Evolutionary conservation across 495 filamentous ascomycete genomes (phyloP).

Genomic region (Penicillium roqueforti): DNA sequence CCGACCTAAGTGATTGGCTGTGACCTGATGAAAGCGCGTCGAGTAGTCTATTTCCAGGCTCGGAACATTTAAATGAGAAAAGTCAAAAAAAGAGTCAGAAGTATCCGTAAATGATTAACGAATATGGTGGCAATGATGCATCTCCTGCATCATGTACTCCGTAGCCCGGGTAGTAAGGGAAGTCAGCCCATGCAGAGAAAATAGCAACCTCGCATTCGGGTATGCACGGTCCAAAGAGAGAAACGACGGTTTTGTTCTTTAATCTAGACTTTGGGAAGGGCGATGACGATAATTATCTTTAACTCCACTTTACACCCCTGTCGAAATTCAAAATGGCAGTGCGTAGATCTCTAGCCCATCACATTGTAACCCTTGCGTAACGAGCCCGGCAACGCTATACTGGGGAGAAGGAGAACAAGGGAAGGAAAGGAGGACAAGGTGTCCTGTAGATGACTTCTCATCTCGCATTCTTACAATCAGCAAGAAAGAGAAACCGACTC

Average conservation of each 20-base stretch:
- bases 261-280: constrained; percentile 20
- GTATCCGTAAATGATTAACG: constrained; percentile 4
- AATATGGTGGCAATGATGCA: constrained; percentile 27
- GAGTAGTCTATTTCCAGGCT: constrained; percentile 11
- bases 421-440: constrained; percentile 5
- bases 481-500: constrained; percentile 3
- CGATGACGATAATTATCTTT: constrained; percentile 18
- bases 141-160: constrained; percentile 33
- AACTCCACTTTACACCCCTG: constrained; percentile 22
- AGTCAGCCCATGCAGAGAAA: constrained; percentile 19
- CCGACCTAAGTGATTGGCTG: constrained; percentile 5
- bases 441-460: background rate
- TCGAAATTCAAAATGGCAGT: constrained; percentile 14
- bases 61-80: constrained; percentile 7
- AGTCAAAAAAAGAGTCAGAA: background rate
- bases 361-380: constrained; percentile 45
- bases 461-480: constrained; percentile 16
- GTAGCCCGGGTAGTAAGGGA: constrained; percentile 23
- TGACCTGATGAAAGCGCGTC: background rate
- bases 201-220: constrained; percentile 19
- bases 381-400: constrained; percentile 19
- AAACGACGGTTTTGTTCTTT: background rate
- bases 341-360: constrained; percentile 20
- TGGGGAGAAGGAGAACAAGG: constrained; percentile 6
- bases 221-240: constrained; percentile 21